phyloP scores from a whole-genome alignment of 1,139 yeast species.

The Yamadazyma trypodendri region DNA sequence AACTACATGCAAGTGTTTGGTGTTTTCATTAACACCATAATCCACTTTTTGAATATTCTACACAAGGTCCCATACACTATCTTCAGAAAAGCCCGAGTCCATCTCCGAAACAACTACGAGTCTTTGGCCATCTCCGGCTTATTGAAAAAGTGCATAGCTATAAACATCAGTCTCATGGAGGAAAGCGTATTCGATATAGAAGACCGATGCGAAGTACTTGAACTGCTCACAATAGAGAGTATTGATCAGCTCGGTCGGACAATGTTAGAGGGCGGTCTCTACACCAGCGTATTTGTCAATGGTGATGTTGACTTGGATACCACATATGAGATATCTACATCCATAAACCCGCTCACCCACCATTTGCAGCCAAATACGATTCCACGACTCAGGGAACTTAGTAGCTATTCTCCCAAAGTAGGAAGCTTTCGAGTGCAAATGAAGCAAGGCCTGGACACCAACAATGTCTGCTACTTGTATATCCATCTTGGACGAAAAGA shows the following conservation, averaged over 20 bases:
- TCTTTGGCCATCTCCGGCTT: slow-evolving; percentile 37
- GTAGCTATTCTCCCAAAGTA: slow-evolving; percentile 7
- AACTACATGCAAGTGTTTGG: slow-evolving; percentile 32
- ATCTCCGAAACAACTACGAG: slow-evolving; percentile 43
- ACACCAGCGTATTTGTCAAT: slow-evolving; percentile 44
- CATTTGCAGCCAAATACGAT: slow-evolving; percentile 12
- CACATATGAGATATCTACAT: slow-evolving; percentile 14
- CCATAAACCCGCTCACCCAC: slow-evolving; percentile 15
- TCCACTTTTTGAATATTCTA: slow-evolving; percentile 16
- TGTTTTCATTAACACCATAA: slow-evolving; percentile 19
- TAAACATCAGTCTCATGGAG: slow-evolving; percentile 51
- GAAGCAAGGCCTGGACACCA: not conserved
- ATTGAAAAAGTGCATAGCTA: slow-evolving; percentile 43
- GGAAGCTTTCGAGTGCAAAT: slow-evolving; percentile 11
- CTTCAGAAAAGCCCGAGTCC: slow-evolving; percentile 44
- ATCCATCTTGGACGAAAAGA: slow-evolving; percentile 53
- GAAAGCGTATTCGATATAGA: slow-evolving; percentile 50
- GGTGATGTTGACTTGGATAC: slow-evolving; percentile 38
- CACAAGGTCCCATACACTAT: slow-evolving; percentile 23
- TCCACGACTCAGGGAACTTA: slow-evolving; percentile 8
- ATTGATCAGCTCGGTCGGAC: slow-evolving; percentile 21
- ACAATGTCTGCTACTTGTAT: slow-evolving; percentile 26
- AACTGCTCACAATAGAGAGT: slow-evolving; percentile 24
- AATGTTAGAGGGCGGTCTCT: slow-evolving; percentile 19
- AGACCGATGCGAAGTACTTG: slow-evolving; percentile 44